Evolutionary conservation across 2,329 filamentous ascomycete genomes (phyloP).

Genomic region (Aspergillus sp.): DNA sequence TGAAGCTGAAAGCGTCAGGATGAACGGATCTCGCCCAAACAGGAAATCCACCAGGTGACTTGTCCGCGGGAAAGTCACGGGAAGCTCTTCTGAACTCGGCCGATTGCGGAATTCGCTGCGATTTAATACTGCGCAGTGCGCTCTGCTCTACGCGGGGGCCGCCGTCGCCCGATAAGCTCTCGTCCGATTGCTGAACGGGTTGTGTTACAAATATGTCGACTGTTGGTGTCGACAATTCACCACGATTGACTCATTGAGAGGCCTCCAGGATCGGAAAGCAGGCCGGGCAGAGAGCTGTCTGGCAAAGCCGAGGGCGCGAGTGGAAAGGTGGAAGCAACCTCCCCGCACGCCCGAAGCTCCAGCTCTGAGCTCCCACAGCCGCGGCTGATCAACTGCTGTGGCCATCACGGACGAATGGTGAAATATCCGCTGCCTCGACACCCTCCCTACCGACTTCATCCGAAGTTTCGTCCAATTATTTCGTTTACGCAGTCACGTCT

Average conservation of each 20-base stretch:
- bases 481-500: background rate
- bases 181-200: background rate
- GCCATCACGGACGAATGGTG: background rate
- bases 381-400: conserved; percentile 11
- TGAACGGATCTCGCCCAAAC: conserved; percentile 7
- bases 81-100: background rate
- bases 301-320: background rate
- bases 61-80: conserved; percentile 21
- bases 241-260: background rate
- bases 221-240: background rate
- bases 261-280: background rate
- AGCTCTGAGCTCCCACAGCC: conserved; percentile 14
- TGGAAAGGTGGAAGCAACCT: conserved; percentile 11
- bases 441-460: conserved; percentile 4
- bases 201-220: background rate
- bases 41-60: conserved; percentile 15
- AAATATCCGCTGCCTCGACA: background rate
- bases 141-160: background rate
- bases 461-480: background rate
- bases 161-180: conserved; percentile 8
- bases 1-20: conserved; percentile 4
- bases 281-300: background rate
- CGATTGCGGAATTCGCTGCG: background rate
- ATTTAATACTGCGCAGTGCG: background rate
- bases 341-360: conserved; percentile 21